These are phyloP conservation scores for Sicyos baderoa DNA, from an alignment of 306 rosid genomes.

Conservation along the genomic window DNA sequence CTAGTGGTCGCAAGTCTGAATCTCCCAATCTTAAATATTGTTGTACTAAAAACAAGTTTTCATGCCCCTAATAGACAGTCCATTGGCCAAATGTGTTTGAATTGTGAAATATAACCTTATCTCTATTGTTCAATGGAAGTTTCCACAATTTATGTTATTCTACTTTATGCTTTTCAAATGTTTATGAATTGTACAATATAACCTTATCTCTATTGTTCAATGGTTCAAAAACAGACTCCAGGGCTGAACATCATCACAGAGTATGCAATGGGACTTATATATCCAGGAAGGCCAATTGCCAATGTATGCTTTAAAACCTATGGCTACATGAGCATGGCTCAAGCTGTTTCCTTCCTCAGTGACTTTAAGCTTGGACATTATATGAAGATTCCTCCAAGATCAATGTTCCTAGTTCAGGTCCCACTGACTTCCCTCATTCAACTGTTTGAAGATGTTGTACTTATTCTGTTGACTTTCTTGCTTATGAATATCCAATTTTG, in stretches of 20 bases:
- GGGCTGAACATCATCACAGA: conserved; percentile 57
- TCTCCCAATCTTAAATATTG: too few species aligned
- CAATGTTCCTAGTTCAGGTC: conserved; percentile 35
- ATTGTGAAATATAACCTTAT: too few species aligned
- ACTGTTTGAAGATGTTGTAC: too few species aligned
- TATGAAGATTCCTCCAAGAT: conserved; percentile 72
- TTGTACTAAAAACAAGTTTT: too few species aligned
- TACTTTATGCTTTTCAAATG: neutral
- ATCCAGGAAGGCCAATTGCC: conserved; percentile 67
- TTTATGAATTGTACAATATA: neutral
- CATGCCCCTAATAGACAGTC: too few species aligned
- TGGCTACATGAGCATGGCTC: conserved; percentile 61
- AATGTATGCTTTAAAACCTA: conserved; percentile 70
- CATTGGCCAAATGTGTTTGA: too few species aligned
- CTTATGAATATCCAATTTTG: too few species aligned
- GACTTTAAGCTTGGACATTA: conserved; percentile 79
- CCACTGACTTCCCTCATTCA: neutral
- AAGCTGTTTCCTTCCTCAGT: conserved; percentile 56
- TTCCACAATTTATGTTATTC: neutral
- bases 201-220: neutral
- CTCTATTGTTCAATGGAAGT: too few species aligned
- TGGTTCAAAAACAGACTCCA: conserved; percentile 33
- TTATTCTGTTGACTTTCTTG: too few species aligned
- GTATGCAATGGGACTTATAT: conserved; percentile 53
- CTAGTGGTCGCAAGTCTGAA: too few species aligned